Base-by-base conservation (phyloP, 208 protist genomes). In the Leishmania braziliensis region DNA sequence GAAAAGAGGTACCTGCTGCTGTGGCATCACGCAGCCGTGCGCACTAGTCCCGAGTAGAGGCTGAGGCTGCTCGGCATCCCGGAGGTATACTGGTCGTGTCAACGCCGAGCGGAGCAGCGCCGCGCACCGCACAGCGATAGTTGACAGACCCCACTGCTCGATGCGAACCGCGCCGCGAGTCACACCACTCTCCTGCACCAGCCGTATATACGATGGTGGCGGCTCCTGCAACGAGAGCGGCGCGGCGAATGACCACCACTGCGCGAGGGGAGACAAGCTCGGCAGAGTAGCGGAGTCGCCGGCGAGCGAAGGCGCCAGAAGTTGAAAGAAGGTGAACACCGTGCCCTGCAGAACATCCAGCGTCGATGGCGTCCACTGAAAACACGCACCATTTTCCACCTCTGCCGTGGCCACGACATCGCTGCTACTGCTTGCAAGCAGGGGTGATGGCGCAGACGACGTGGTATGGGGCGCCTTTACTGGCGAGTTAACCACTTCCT, bases 351-450 rank as follows among this genome's bases (percentile, higher is more conserved):
- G 48, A 23, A 75, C 66, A 20, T n/a, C 58, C 20, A 79, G 48
- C 26, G 81, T 53, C 1, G 81, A 26, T 3, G 82, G 82, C 20
- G 78, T 70, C 82, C 82, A 85, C 78, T 85, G 82, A 53, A 85
- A 85, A 46, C 82, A 85, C 29, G 63, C n/a, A 5, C 77, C 77
- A 36, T 62, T 79, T 39, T 85, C 78, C 51, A 85, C 73, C 10
- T 81, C 77, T 14, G 82, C 82, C 23, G 62, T n/a, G 26, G 71
- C 76, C 29, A 85, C 16, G 53, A 75, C n/a, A 46, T 18, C 51
- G 5, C 69, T 46, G 66, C 33, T 65, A n/a, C 9, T 39, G 53
- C 29, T 46, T 5, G 12, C 46, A 73, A 51, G 20, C 20, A 18
- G 69, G 43, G 53, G 23, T 46, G 29, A 5, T 18, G 51, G 29